Conservation (phyloP, 1,284 basidiomycete genomes). For the Cryptococcus sp. region DNA sequence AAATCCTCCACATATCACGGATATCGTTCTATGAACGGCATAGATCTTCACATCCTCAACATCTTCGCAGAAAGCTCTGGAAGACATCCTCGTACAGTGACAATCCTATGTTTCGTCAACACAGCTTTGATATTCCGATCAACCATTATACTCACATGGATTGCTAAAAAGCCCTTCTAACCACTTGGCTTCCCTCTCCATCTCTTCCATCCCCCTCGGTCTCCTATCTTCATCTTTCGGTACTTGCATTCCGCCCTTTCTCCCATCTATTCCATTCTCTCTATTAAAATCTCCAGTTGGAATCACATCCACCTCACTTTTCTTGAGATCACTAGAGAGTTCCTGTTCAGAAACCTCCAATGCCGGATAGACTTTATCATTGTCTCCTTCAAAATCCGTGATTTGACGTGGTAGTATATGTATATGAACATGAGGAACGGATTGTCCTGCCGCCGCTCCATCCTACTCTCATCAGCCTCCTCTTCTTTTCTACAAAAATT, state of each 20-base stretch:
- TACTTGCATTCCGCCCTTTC: conserved; percentile 53
- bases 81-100: no score
- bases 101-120: no score
- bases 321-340: conserved; percentile 44
- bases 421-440: conserved; percentile 84
- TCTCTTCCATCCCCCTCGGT: conserved; percentile 64
- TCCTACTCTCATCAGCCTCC: conserved; percentile 55
- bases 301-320: neutral
- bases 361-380: conserved; percentile 73
- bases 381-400: conserved; percentile 55
- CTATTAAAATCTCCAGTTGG: neutral
- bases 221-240: conserved; percentile 63
- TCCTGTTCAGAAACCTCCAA: conserved; percentile 62
- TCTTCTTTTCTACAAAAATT: neutral
- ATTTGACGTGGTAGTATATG: conserved; percentile 75
- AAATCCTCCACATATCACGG: no score
- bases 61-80: no score
- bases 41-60: no score
- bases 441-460: conserved; percentile 77
- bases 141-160: neutral
- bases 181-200: conserved; percentile 70
- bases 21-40: no score
- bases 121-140: no score
- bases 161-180: conserved; percentile 32
- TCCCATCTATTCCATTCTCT: neutral